Base-by-base conservation (phyloP, 2,329 filamentous ascomycete species). In the Cyphellophora attinorum region DNA sequence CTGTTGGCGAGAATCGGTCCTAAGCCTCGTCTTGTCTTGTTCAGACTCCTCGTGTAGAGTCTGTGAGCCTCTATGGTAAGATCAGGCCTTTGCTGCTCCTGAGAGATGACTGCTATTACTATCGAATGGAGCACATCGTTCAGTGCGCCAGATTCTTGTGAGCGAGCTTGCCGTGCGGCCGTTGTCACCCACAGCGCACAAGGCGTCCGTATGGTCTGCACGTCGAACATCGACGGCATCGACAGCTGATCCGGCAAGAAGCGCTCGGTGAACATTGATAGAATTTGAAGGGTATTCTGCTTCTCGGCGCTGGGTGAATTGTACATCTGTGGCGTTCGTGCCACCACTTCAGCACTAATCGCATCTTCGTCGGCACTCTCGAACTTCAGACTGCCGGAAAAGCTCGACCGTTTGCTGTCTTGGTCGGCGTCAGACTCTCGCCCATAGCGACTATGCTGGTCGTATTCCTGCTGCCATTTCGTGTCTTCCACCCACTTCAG, bases 181-280 rank as follows among this genome's bases (percentile, higher is more conserved):
- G 25, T 38, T 14, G 31, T 41, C 12, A 41, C 28, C 39, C 35
- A 41, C 8, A 34, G 28, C n/a, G 39, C 35, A 30, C 39, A 41
- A 18, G 39, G 39, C 13, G 39, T 34, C 31, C 29, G 25, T 11
- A 35, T 13, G 19, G 17, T 17, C 18, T 31, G 21, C 12, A 29
- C 12, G 11, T 14, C n/a, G 11, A 10, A 30, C 5, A 19, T 19
- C 18, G 27, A 19, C 11, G 33, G 33, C 3, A 39, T 13, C 14
- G 29, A 29, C 11, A 35, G 14, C 13, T 27, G 14, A 11, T 29
- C 19, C 11, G 39, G 39, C 12, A 41, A 29, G 19, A 41, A 41
- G 11, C 29, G 15, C 6, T 27, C 14, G 11, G 28, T 13, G 21
- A 41, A 31, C 8, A 17, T 12, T 11, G 15, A 31, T 13, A 41